phyloP scores from a whole-genome alignment of 345 rosid species.

The Boechera retrofracta region DNA sequence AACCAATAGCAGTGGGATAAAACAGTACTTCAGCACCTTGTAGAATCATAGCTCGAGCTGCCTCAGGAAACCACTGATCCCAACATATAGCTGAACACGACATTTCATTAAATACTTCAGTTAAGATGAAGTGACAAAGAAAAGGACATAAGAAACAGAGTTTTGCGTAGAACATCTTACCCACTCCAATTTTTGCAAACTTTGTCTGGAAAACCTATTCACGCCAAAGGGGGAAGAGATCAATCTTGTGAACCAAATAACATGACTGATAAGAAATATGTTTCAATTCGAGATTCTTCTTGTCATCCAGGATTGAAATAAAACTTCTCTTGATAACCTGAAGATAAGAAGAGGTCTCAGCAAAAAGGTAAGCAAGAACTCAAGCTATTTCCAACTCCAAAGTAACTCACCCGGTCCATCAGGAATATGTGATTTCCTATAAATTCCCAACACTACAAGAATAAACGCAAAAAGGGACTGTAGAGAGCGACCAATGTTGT shows the following conservation, averaged over 20 bases:
- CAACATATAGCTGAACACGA: constrained; percentile 78
- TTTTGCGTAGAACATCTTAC: too few species aligned
- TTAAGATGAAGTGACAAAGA: constrained; percentile 2
- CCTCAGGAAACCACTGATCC: constrained; percentile 97
- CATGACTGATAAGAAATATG: background rate
- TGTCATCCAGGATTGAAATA: constrained; percentile 84
- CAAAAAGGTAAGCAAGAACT: background rate
- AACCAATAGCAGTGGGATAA: constrained; percentile 94
- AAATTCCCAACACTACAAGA: constrained; percentile 53
- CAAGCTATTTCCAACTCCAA: constrained; percentile 22
- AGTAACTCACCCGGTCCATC: constrained; percentile 84
- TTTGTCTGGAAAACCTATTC: constrained; percentile 86
- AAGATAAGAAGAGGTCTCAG: constrained; percentile 27
- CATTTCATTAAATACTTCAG: constrained; percentile 15
- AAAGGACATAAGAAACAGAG: constrained; percentile 4
- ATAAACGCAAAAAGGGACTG: too few species aligned
- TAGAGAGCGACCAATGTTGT: too few species aligned
- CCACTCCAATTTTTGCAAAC: constrained; percentile 89
- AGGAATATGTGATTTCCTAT: constrained; percentile 96
- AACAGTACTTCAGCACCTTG: constrained; percentile 87
- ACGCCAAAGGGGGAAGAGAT: constrained; percentile 25
- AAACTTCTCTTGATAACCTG: constrained; percentile 97
- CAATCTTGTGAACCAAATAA: constrained; percentile 15
- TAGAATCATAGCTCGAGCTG: constrained; percentile 87
- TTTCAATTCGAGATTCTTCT: background rate